phyloP scores from a whole-genome alignment of 345 rosid species.

The Sonneratia caseolaris region DNA sequence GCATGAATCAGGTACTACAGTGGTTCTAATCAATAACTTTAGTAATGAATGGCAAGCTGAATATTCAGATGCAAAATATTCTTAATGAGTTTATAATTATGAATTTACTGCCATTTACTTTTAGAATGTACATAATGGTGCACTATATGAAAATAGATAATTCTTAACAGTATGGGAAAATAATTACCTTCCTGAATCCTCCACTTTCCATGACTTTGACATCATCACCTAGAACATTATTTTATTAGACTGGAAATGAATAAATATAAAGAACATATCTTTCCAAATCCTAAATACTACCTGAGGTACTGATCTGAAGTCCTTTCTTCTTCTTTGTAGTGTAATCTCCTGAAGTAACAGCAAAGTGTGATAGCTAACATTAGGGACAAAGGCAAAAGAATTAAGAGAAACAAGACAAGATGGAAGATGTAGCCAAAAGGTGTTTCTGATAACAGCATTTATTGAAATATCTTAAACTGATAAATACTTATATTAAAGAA shows the following conservation, averaged over 20 bases:
- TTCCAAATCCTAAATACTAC: slow-evolving; percentile 13
- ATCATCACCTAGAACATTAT: slow-evolving; percentile 19
- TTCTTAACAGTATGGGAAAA: not conserved
- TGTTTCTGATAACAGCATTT: not conserved
- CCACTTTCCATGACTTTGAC: slow-evolving; percentile 18
- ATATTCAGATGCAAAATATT: not conserved
- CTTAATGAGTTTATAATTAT: too few relatives aligned
- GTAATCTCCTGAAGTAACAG: slow-evolving; percentile 22
- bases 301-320: slow-evolving; percentile 17
- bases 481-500: not conserved
- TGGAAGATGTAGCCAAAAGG: not conserved
- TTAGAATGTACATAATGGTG: not conserved
- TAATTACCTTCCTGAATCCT: slow-evolving; percentile 29
- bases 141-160: not conserved
- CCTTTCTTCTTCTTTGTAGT: slow-evolving; percentile 16
- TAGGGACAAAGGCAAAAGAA: not conserved
- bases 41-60: not conserved
- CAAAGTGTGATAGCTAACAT: slow-evolving; percentile 1
- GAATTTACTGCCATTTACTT: not conserved
- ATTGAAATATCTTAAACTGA: not conserved
- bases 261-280: not conserved
- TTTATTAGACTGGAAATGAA: not conserved
- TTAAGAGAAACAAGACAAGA: not conserved
- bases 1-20: not conserved
- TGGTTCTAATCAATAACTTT: not conserved